Conservation (phyloP, 371 early-diverging fungal genomes). For the Rhizopus microsporus region DNA sequence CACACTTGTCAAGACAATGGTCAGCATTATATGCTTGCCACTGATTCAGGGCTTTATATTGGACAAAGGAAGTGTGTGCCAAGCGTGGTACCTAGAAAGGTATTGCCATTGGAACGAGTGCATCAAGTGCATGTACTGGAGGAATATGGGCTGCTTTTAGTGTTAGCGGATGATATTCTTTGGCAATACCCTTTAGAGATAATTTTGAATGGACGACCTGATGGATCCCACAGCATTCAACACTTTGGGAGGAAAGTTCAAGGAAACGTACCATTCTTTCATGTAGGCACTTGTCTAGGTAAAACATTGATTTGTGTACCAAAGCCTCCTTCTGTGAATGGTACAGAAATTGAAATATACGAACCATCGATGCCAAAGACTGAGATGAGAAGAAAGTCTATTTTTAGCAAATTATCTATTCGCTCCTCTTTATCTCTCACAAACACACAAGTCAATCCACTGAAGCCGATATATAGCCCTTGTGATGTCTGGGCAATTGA, state of each 20-base stretch:
- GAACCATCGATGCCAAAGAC: constrained; percentile 31
- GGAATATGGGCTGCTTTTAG: constrained; percentile 33
- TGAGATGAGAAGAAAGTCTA: constrained; percentile 18
- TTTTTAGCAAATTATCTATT: constrained; percentile 11
- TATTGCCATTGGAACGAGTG: constrained; percentile 31
- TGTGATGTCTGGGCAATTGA: constrained; percentile 49
- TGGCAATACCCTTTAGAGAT: constrained; percentile 45
- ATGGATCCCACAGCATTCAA: constrained; percentile 16
- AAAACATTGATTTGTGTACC: constrained; percentile 40
- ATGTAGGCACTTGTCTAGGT: constrained; percentile 36
- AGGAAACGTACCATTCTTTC: constrained; percentile 37
- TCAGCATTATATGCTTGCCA: constrained; percentile 36
- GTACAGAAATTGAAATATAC: constrained; percentile 33
- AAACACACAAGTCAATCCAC: constrained; percentile 20
- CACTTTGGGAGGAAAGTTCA: constrained; percentile 30
- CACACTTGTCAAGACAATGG: constrained; percentile 27
- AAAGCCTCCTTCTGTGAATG: constrained; percentile 16
- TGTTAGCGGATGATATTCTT: constrained; percentile 36
- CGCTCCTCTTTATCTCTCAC: constrained; percentile 10
- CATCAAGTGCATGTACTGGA: constrained; percentile 48
- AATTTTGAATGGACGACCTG: constrained; percentile 31
- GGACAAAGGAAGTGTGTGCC: constrained; percentile 20
- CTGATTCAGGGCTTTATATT: constrained; percentile 45
- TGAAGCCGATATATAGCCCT: constrained; percentile 29
- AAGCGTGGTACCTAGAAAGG: constrained; percentile 30